Base-by-base conservation (phyloP, 345 rosid species). In the Sisymbrium altissimum region DNA sequence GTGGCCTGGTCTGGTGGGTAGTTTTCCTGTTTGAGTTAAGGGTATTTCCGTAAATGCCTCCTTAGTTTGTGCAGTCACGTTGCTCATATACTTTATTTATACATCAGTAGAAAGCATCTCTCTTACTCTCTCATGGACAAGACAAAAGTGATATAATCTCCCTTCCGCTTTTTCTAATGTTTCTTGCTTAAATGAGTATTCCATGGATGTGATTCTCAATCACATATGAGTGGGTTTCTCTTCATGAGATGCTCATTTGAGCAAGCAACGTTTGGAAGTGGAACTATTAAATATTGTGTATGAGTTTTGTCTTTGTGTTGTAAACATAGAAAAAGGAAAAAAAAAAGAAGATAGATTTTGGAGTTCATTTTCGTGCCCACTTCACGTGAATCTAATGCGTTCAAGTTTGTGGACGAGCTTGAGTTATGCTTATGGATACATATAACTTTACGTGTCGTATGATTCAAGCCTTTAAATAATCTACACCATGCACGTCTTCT, bases 181-280 rank as follows among this genome's bases (percentile, higher is more conserved):
- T 77, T 77, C 80, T 77, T 71, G 80, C 80, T 77, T 58, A 71
- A 77, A 77, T 77, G 80, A 77, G 80, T 77, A 71, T 77, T 77
- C 73, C 80, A 77, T 71, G 77, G 36, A 58, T 71, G 49, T 56
- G 53, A 57, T 50, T 50, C 56, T 64, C 33, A 56, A 33, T 64
- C 67, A 29, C 71, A 40, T 12, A 45, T 27, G 59, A 18, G 36
- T 69, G 39, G 38, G 53, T 45, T 45, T 46, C 45, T 70, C 23
- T 64, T n/a, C 53, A n/a, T 71, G 76, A 71, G 80, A 71, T 77
- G 80, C 80, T 77, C 80, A 77, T 77, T 50, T 71, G 46, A 50
- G 80, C 72, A 77, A 77, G 77, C 80, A 77, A 77, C 61, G 73
- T 71, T 69, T 50, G 80, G 14, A 6, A 77, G 80, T 71, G 68